Base-by-base conservation (phyloP, 164 flowering plant species). In the Brasenia schreberi region DNA sequence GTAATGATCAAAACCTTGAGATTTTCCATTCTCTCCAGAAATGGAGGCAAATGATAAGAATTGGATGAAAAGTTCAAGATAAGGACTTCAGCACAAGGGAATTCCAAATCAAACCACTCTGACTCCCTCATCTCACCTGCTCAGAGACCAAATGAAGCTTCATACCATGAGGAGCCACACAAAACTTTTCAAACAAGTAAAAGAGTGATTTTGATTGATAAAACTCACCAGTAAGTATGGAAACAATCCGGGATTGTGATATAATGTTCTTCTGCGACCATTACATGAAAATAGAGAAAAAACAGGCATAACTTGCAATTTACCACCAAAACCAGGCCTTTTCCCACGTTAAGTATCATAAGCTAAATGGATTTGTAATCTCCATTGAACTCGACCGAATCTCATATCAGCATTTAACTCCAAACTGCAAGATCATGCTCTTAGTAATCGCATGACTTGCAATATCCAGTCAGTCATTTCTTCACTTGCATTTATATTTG, bases 61-160 rank as follows among this genome's bases (percentile, higher is more conserved):
- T 59, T 59, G 9, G 90, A 80, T 5, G 84, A 68, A 71, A 88
- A 88, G 63, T 85, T 88, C 19, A 90, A 70, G 61, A 90, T 81
- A 61, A 88, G 87, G n/a, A 88, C 95, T 77, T 90, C 90, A 14
- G 92, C 82, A 72, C 82, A 82, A 10, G 97, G 95, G 68, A 86
- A 88, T 6, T 78, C 70, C 90, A 90, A 82, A 0, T 53, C 42
- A 19, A 69, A 69, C 97, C 94, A 86, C 63, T 90, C 94, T 70
- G 64, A 80, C 58, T 85, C 87, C 18, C 64, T 66, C 94, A 90
- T 90, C 66, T 86, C 89, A 49, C 89, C 97, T 90, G 23, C 56
- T 44, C 9, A 23, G 27, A 23, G 27, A 23, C 27, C 27, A 23
- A 23, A 23, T 23, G 27, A 23, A 23, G 27, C 23, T 17, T 23